phyloP scores from a whole-genome alignment of 768 basidiomycete genomes.

The Lactarius deliciosus region DNA sequence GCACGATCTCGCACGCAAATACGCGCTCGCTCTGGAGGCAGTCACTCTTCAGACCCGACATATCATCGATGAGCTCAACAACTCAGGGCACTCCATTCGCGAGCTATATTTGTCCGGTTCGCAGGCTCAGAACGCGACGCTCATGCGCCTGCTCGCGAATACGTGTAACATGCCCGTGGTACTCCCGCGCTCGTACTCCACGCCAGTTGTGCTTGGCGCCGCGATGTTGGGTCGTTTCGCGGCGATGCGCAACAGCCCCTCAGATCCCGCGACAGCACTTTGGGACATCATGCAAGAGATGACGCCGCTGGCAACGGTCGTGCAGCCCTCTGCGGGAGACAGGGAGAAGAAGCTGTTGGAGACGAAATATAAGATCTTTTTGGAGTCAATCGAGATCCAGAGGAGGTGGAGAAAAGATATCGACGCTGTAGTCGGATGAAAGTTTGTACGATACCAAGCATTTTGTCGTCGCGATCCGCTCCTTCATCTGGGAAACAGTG shows the following conservation, averaged over 20 bases:
- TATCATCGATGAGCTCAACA: slow-evolving; percentile 89
- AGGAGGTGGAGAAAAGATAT: slow-evolving; percentile 81
- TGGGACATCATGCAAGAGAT: slow-evolving; percentile 98
- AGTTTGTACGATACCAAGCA: neutral
- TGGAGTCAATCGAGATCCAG: slow-evolving; percentile 86
- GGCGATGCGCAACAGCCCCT: slow-evolving; percentile 49
- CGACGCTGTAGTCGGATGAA: slow-evolving; percentile 49
- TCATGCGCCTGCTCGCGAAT: slow-evolving; percentile 91
- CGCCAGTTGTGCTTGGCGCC: slow-evolving; percentile 87
- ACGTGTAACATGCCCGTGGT: slow-evolving; percentile 81
- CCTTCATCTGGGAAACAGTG: too few relatives aligned
- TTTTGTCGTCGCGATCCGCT: neutral
- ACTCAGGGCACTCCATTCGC: slow-evolving; percentile 76
- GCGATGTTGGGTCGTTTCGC: slow-evolving; percentile 94
- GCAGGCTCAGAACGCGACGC: slow-evolving; percentile 82
- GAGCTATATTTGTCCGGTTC: slow-evolving; percentile 92
- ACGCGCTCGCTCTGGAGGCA: slow-evolving; percentile 87
- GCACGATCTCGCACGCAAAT: slow-evolving; percentile 83
- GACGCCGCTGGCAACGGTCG: slow-evolving; percentile 78
- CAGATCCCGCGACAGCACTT: slow-evolving; percentile 60
- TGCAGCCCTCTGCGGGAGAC: slow-evolving; percentile 59
- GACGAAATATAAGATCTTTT: slow-evolving; percentile 93
- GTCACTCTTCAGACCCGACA: slow-evolving; percentile 94
- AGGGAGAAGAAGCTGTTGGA: slow-evolving; percentile 76
- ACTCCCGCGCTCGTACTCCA: slow-evolving; percentile 70